Percentiles rank a stretch among this genome's conserved stretches.
phyloP scores from a whole-genome alignment of 2,329 filamentous ascomycete genomes.

The Alternaria sp. region DNA sequence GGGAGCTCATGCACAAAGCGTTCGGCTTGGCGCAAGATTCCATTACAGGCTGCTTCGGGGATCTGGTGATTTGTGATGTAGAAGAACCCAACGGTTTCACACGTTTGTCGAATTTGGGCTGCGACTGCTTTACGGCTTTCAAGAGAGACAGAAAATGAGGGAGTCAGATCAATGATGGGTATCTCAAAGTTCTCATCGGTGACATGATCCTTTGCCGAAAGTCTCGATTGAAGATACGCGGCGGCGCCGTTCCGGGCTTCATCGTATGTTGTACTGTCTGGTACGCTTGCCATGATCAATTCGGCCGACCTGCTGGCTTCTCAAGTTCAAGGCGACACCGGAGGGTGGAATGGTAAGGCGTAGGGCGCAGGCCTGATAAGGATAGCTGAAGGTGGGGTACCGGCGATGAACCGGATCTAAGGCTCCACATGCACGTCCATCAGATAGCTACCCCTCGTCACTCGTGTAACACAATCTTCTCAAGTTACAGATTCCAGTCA shows the following conservation, averaged over 20 bases:
- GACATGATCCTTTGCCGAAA: slow-evolving; percentile 24
- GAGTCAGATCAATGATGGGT: slow-evolving; percentile 50
- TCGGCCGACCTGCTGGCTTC: background rate
- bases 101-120: slow-evolving; percentile 50
- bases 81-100: slow-evolving; percentile 54
- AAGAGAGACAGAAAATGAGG: slow-evolving; percentile 47
- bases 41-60: slow-evolving; percentile 33
- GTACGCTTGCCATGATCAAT: slow-evolving; percentile 37
- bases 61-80: slow-evolving; percentile 53
- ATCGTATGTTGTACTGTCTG: slow-evolving; percentile 27
- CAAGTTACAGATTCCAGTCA: slow-evolving; percentile 8
- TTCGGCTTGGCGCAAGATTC: slow-evolving; percentile 50
- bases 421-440: slow-evolving; percentile 13
- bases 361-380: slow-evolving; percentile 8
- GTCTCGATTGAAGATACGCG: slow-evolving; percentile 49
- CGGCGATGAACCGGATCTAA: slow-evolving; percentile 27
- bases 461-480: background rate
- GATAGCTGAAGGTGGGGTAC: slow-evolving; percentile 4
- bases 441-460: slow-evolving; percentile 21
- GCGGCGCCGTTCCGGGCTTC: slow-evolving; percentile 49
- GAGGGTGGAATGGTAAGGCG: background rate
- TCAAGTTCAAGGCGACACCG: background rate
- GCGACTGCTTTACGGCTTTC: slow-evolving; percentile 50
- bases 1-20: slow-evolving; percentile 49
- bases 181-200: slow-evolving; percentile 43